phyloP scores from a whole-genome alignment of 2,329 filamentous ascomycete genomes.

The Alternaria sp. region DNA sequence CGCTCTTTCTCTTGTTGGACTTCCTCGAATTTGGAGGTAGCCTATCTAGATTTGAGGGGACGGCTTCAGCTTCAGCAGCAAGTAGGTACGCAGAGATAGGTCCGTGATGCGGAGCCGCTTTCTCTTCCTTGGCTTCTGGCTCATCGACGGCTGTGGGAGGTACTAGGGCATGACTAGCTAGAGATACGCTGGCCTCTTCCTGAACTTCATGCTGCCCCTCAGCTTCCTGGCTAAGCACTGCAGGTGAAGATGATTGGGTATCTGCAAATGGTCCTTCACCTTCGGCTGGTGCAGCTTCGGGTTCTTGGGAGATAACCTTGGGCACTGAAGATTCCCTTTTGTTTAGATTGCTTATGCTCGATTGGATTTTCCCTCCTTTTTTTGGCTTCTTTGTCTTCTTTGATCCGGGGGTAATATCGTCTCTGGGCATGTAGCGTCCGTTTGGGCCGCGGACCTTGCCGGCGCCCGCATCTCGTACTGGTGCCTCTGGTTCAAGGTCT shows the following conservation, averaged over 20 bases:
- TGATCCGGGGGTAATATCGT: background rate
- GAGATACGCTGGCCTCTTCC: background rate
- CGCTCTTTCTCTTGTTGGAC: conserved; percentile 30
- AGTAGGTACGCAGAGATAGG: conserved; percentile 14
- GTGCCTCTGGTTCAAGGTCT: background rate
- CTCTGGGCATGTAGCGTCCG: conserved; percentile 23
- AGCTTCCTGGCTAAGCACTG: background rate
- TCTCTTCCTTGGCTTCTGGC: background rate
- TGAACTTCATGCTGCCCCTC: background rate
- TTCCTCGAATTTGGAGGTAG: conserved; percentile 23
- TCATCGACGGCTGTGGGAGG: background rate
- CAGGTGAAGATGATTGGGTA: conserved; percentile 1
- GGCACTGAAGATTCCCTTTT: background rate
- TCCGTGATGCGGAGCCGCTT: background rate
- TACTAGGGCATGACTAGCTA: background rate
- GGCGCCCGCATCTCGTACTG: conserved; percentile 16
- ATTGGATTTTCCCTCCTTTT: background rate
- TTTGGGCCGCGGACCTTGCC: conserved; percentile 28
- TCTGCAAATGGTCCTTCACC: background rate
- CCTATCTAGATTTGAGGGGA: conserved; percentile 31
- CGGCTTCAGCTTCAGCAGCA: conserved; percentile 30
- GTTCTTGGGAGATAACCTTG: background rate
- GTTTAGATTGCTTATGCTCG: background rate
- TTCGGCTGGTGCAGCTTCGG: background rate
- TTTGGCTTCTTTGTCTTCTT: conserved; percentile 12